These are phyloP conservation scores for Fusarium ambrosium DNA, from an alignment of 2,329 filamentous ascomycete genomes.

Conservation along the genomic window DNA sequence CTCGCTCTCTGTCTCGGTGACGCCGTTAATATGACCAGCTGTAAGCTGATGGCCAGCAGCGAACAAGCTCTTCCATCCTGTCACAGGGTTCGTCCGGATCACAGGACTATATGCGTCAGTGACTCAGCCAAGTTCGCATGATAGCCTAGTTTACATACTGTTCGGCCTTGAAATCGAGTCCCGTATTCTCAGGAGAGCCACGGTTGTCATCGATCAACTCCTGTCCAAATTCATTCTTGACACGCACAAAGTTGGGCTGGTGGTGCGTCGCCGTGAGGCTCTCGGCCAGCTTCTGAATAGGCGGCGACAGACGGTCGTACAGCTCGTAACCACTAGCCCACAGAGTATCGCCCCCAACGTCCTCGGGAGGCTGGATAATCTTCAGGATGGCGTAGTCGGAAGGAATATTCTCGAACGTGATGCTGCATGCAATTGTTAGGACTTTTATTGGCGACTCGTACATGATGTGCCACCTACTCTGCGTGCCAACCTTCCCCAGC, in stretches of 20 bases:
- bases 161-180: constrained; percentile 22
- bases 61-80: constrained; percentile 32
- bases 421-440: constrained; percentile 1
- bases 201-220: constrained; percentile 21
- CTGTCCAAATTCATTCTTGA: background rate
- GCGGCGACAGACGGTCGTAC: constrained; percentile 24
- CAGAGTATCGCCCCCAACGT: constrained; percentile 24
- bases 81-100: constrained; percentile 29
- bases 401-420: constrained; percentile 25
- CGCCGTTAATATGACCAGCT: constrained; percentile 14
- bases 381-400: constrained; percentile 24
- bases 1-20: constrained; percentile 13
- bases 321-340: constrained; percentile 28
- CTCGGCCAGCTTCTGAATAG: constrained; percentile 21
- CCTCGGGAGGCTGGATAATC: constrained; percentile 22
- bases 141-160: background rate
- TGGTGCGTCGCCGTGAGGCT: constrained; percentile 19
- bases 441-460: background rate
- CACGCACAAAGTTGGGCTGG: background rate
- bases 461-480: constrained; percentile 11
- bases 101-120: constrained; percentile 12
- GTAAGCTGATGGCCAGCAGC: constrained; percentile 14
- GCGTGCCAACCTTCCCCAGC: constrained; percentile 28
- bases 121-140: background rate
- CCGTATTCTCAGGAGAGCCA: constrained; percentile 23